Base-by-base conservation (phyloP, 116 monocot species). In the Posidonia oceanica region DNA sequence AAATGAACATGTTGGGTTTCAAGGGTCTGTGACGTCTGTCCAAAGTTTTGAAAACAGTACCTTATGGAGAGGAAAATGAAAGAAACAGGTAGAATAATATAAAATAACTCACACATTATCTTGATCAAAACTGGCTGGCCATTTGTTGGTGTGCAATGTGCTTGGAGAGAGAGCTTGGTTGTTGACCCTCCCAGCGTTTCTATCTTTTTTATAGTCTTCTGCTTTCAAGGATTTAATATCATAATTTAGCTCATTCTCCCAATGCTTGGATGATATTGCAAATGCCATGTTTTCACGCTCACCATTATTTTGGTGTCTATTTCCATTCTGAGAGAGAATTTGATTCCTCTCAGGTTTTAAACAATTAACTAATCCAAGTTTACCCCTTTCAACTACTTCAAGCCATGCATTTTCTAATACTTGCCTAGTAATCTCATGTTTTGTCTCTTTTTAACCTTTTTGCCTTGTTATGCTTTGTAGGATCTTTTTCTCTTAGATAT, bases 381-480 rank as follows among this genome's bases (percentile, higher is more conserved):
- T 65, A 54, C 64, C 65, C 36, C 80, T 88, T 36, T 84, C 86
- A 54, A 72, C 72, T 61, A 56, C 70, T 71, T 91, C 86, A 59
- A 86, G 83, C 88, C 83, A 88, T 75, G 88, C 88, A 83, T 72
- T 78, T 63, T 96, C 91, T 29, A 85, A 54, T 48, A 63, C 68
- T 60, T 68, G 51, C 11, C 61, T 68, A 54, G 73, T 16, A 58
- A 80, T 68, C 36, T 74, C 81, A 23, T 72, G 29, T 10, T 38
- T 54, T 36, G 64, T 62, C 36, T 67, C 75, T 67, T 69, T 72
- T 23, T 11, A 64, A 52, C 68, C 52, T n/a, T n/a, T n/a, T n/a
- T n/a, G n/a, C n/a, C n/a, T n/a, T n/a, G n/a, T n/a, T n/a, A n/a
- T n/a, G n/a, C n/a, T n/a, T n/a, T n/a, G n/a, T n/a, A n/a, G n/a